Conservation (phyloP, 1,139 yeast species). For the Eremothecium cymbalariae region DNA sequence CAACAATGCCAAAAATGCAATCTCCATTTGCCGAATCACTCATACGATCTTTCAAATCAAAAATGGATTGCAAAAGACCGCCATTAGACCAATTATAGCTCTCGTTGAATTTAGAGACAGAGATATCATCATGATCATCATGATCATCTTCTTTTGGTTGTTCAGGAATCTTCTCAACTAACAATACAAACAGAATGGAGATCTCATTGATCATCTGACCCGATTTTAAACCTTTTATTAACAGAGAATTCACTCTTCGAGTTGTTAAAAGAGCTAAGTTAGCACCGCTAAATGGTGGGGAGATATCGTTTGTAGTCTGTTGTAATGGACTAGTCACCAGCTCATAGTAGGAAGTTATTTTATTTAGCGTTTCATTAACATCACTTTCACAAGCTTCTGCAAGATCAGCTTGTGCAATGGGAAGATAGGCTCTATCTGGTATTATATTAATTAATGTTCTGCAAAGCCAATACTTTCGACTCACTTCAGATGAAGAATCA, state of each 20-base stretch:
- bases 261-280: constrained; percentile 40
- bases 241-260: constrained; percentile 33
- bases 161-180: constrained; percentile 44
- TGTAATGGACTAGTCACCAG: constrained; percentile 18
- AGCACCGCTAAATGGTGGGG: constrained; percentile 40
- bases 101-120: constrained; percentile 8
- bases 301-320: constrained; percentile 13
- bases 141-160: constrained; percentile 19
- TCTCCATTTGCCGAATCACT: constrained; percentile 27
- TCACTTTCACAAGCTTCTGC: constrained; percentile 13
- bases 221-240: constrained; percentile 28
- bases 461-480: constrained; percentile 24
- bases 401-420: constrained; percentile 37
- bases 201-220: constrained; percentile 26
- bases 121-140: too few species aligned
- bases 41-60: constrained; percentile 19
- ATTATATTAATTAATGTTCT: constrained; percentile 40
- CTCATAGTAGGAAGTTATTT: constrained; percentile 32
- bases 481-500: constrained; percentile 6
- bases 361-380: constrained; percentile 23
- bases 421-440: constrained; percentile 52
- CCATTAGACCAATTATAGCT: constrained; percentile 27
- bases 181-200: constrained; percentile 37
- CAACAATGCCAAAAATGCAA: constrained; percentile 41
- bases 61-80: constrained; percentile 34